Evolutionary conservation across 192 early-diverging fungal genomes (phyloP), one percentile per base, ranked within the genome.

Genomic region (Linnemannia exigua): DNA sequence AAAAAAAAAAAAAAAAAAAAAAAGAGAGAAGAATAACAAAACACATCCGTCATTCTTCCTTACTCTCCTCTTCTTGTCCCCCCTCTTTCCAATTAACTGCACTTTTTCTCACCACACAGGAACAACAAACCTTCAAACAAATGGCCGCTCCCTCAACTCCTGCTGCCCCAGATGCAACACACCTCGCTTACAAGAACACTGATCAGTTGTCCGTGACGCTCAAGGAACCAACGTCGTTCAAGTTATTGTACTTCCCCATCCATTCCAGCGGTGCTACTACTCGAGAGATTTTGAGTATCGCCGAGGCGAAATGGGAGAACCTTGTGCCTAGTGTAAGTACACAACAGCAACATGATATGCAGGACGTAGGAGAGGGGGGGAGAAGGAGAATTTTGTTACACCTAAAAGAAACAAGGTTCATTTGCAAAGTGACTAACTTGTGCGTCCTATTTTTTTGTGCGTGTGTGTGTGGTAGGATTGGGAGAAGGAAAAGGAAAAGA

Each of bases 191-290:
- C 47, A 22, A 33, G 11, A 33, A 48, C 28, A 51, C 72, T 22
- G 50, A 52, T 12, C 11, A 50, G 5, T 22, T 74, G 7, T 46
- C 54, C 37, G n/a, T 28, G 11, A 38, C 74, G 0, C 35, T 75
- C 15, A 38, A 51, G 33, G 19, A 25, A 31, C 74, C 74, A 0
- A 54, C 58, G 5, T 75, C 74, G 25, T 75, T 75, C 54, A 75
- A 75, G 36, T 52, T 75, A 1, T 58, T 75, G 58, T 75, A 75
- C 58, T 75, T 75, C 54, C 74, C 74, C 11, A 38, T 75, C 37
- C 9, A 58, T 37, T 51, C 51, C 0, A 51, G 25, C 25, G 74
- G 37, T 35, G 50, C 74, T 1, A 75, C 74, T 12, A 75, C 38
- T 37, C 35, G 74, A 31, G 74, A 75, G 36, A 66, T 75, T 38